Evolutionary conservation across 164 flowering plant species (phyloP), one percentile per base, ranked within the genome.

Genomic region (Protea cynaroides): DNA sequence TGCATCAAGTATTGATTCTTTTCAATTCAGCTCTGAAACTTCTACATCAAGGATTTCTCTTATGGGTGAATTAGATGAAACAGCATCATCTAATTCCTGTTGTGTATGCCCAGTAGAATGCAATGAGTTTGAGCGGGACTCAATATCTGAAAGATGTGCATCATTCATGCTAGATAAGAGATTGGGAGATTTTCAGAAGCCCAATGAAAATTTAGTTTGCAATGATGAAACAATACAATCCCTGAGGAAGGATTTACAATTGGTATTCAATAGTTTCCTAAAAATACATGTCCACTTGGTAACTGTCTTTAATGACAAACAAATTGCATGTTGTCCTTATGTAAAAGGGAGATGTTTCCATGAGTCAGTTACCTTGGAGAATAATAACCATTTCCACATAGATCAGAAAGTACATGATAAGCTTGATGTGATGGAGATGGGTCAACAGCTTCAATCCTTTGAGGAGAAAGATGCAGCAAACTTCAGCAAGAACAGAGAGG

Each of bases 171-270:
- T 68, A 50, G 21, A 54, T 58, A 58, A 24, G 13, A 61, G 60
- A 22, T 36, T 62, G n/a, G 53, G 49, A 24, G 69, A 56, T 15
- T 58, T 21, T 21, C 50, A 66, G 43, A 23, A 22, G 51, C 62
- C 58, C 37, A 18, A 54, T 25, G 51, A 65, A 22, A 56, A 40
- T 21, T 47, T 62, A 44, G 19, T 15, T 53, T 44, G 19, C 8
- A 7, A 64, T 46, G 62, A 77, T 57, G 60, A 61, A 57, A 59
- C 59, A 19, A 65, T 18, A 52, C 14, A 49, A 18, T 37, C 38
- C 61, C 64, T 78, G 67, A 74, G 43, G 71, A 63, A 62, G 69
- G 84, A 85, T 70, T 15, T 80, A 14, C 64, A 66, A 34, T 66
- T 53, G 59, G 68, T 71, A 56, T 63, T 70, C 47, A 38, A 62